Evolutionary conservation across 441 rosid species (phyloP), one percentile per base, ranked within the genome.

Genomic region (Erodium trifolium): DNA sequence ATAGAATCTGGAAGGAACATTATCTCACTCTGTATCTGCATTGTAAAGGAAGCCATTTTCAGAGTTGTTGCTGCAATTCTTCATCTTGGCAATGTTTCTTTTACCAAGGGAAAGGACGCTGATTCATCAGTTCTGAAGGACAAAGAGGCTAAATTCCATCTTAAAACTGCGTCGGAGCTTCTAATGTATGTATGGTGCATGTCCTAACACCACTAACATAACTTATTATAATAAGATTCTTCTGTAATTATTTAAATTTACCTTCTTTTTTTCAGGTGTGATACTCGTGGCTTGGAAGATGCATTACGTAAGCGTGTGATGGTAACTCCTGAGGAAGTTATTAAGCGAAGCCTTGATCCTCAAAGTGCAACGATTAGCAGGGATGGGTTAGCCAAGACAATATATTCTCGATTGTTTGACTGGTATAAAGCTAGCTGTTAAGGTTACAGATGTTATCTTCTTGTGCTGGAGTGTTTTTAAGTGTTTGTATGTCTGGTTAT

Each of bases 281-380:
- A 88, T 80, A 74, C 85, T 69, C 80, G 78, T 71, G 82, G 82
- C 74, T 77, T 88, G 79, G 91, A 88, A 85, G 88, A 88, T 81
- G 89, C 93, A 14, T 79, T 88, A 51, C 82, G 85, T 51, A 88
- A 86, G 79, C 91, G 93, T 74, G 91, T 81, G 59, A 88, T 88
- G 91, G 84, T 88, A 68, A 88, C 93, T 16, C 93, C 93, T n/a
- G 93, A 88, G 73, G 93, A 88, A 81, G 78, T 88, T 67, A 88
- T 88, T 69, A 88, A 84, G 13, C 83, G 81, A 81, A 81, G 82
- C 65, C 89, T 88, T 69, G 91, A 86, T 78, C 89, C 91, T 16
- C 77, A 73, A 14, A 79, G 80, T 83, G 93, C 93, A 49, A 67
- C 82, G 43, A 80, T 83, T 66, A 86, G 89, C 80, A 78, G 91